These are phyloP conservation scores for Wickerhamiella kurtzmanii DNA, from an alignment of 805 yeast genomes.

Conservation along the genomic window DNA sequence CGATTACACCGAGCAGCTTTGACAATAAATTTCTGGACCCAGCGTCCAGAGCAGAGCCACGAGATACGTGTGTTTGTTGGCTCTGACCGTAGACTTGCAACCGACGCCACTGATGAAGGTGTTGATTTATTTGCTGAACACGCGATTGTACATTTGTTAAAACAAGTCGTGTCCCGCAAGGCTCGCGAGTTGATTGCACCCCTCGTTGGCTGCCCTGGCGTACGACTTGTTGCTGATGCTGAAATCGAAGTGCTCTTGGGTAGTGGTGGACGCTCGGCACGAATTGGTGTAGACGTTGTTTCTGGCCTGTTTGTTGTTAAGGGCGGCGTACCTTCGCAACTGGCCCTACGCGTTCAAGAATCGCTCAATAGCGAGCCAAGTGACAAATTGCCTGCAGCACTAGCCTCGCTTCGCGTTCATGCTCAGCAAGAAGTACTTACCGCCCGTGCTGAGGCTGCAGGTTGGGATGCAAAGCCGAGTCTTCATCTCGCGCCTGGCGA, in stretches of 20 bases:
- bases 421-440: constrained; percentile 39
- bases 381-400: background rate
- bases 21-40: constrained; percentile 52
- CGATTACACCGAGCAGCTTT: constrained; percentile 42
- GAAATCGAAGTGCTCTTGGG: background rate
- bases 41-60: background rate
- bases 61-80: background rate
- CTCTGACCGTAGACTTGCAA: background rate
- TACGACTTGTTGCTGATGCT: background rate
- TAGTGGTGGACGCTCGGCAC: constrained; percentile 4
- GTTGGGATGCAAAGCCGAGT: constrained; percentile 52
- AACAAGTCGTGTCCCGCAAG: background rate
- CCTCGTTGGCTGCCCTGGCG: background rate
- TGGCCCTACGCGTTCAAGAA: background rate
- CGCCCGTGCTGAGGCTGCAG: constrained; percentile 43
- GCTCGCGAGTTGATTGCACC: background rate
- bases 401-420: constrained; percentile 32
- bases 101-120: background rate
- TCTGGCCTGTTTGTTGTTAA: constrained; percentile 15
- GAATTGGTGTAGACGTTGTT: constrained; percentile 14
- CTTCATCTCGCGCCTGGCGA: constrained; percentile 40
- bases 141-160: background rate
- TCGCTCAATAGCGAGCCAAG: background rate
- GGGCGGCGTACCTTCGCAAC: constrained; percentile 9
- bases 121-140: background rate